Base-by-base conservation (phyloP, 2,329 filamentous ascomycete species). In the Aspergillus sclerotialis region DNA sequence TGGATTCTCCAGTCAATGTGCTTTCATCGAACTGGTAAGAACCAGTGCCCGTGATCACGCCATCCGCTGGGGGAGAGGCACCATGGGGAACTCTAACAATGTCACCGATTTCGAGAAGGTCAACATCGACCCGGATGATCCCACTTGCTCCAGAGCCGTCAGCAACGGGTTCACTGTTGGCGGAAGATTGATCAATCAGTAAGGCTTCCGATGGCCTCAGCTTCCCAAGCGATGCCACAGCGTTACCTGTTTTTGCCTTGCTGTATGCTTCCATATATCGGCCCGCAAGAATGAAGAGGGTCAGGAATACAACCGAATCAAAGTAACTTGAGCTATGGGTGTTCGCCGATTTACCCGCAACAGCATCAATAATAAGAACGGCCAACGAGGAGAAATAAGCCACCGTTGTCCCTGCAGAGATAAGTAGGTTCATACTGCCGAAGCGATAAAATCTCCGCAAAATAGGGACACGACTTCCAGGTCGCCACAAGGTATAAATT, bases 381-480 rank as follows among this genome's bases (percentile, higher is more conserved):
- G 78, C 82, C 15, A 94, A 65, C 0, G 87, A 94, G 0, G 86
- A 81, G 42, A 93, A 68, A 56, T 94, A 94, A 2, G 89, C 89
- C 40, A 95, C 86, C 2, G 78, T 82, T 0, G 89, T 94, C 5
- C 88, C 89, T 2, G 94, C 72, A 6, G 84, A 92, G 62, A 95
- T 89, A 39, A 95, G 73, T 67, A 93, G 82, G 55, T 94, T 94
- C 89, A 95, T 95, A 65, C 88, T 94, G 7, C 89, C 89, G 52
- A 95, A 95, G n/a, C 84, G 80, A 58, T 88, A 87, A 52, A 95
- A 89, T 10, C 89, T 73, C 46, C 82, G 75, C 11, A 84, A 49
- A 4, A 93, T 56, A 0, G 86, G 84, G 1, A 81, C 81, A 24
- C 73, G 76, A 54, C 86, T 94, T 17, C 78, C 76, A 2, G 68